These are phyloP conservation scores for Oligophagozyma castellii DNA, from an alignment of 1,139 yeast genomes.

Conservation along the genomic window DNA sequence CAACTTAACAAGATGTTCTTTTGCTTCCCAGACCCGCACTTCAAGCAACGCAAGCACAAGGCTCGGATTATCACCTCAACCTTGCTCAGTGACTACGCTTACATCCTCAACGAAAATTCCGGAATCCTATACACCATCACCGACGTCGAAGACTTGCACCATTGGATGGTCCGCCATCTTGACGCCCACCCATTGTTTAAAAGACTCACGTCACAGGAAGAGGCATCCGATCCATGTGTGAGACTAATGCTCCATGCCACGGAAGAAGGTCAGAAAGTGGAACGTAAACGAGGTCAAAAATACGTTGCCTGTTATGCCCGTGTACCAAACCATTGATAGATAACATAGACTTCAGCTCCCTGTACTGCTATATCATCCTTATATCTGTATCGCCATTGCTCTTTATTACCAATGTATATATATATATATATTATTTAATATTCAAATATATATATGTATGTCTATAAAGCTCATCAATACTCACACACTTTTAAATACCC, in stretches of 20 bases:
- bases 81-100: constrained; percentile 82
- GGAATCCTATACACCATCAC: constrained; percentile 91
- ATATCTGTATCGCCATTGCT: no score
- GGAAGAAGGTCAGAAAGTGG: constrained; percentile 95
- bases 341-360: no score
- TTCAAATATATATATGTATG: no score
- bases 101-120: constrained; percentile 59
- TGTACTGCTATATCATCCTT: no score
- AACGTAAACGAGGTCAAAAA: constrained; percentile 75
- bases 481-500: no score
- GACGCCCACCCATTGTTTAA: constrained; percentile 85
- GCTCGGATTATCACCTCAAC: constrained; percentile 91
- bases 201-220: constrained; percentile 71
- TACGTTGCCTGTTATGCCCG: constrained; percentile 82
- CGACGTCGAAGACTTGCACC: constrained; percentile 84
- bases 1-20: constrained; percentile 86
- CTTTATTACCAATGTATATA: no score
- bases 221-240: constrained; percentile 65
- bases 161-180: constrained; percentile 92
- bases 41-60: constrained; percentile 92
- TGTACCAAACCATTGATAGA: no score
- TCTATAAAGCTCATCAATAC: no score
- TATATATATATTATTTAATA: no score
- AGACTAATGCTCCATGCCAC: constrained; percentile 79
- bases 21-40: constrained; percentile 99